Evolutionary conservation across 2,329 filamentous ascomycete genomes (phyloP).

Genomic region (Meredithiella fracta): DNA sequence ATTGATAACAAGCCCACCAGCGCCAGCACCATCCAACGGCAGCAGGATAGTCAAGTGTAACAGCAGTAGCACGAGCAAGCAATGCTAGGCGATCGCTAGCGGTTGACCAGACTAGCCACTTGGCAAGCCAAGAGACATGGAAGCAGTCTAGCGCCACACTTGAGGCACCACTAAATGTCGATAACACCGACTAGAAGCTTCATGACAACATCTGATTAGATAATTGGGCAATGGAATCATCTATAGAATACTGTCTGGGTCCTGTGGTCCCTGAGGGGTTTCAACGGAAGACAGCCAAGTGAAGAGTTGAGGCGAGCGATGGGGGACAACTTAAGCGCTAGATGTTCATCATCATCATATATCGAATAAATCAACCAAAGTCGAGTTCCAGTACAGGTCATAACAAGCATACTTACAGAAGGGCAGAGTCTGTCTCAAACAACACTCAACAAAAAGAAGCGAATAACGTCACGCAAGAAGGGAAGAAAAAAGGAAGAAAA

Average conservation of each 20-base stretch:
- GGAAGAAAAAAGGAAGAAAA: not conserved
- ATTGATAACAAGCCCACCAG: constrained; percentile 2
- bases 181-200: not conserved
- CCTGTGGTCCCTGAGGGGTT: no score
- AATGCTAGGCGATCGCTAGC: not conserved
- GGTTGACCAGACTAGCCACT: not conserved
- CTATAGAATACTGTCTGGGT: no score
- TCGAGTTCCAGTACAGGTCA: not conserved
- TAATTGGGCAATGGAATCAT: not conserved
- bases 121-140: not conserved
- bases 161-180: not conserved
- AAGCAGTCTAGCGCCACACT: not conserved
- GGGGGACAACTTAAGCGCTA: no score
- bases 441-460: no score
- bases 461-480: no score
- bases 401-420: no score
- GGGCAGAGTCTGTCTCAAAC: no score
- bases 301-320: no score
- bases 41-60: no score
- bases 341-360: no score
- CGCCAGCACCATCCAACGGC: no score
- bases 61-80: not conserved
- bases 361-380: not conserved
- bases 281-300: no score
- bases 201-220: not conserved